Conservation (phyloP, 306 rosid species). For the Begonia fuchsioides region DNA sequence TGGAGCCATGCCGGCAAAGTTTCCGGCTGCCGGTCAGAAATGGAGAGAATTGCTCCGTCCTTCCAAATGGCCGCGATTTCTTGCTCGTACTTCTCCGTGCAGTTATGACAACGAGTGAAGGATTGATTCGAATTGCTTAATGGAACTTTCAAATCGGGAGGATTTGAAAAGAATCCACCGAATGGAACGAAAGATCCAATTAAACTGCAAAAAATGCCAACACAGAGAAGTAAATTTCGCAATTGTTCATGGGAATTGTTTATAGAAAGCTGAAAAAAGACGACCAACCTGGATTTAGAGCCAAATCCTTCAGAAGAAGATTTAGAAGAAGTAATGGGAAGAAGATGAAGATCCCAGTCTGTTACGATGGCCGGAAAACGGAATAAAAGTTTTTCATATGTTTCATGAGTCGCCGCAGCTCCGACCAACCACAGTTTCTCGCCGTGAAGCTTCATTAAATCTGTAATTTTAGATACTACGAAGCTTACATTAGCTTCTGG, state of each 20-base stretch:
- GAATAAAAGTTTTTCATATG: slow-evolving; percentile 33
- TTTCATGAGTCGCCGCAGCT: slow-evolving; percentile 33
- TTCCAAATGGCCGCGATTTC: slow-evolving; percentile 53
- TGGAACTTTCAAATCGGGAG: slow-evolving; percentile 37
- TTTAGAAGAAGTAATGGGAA: slow-evolving; percentile 65
- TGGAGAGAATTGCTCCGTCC: slow-evolving; percentile 25
- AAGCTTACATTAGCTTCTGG: slow-evolving; percentile 21
- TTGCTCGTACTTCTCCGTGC: slow-evolving; percentile 69
- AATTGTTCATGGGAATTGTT: too few species aligned
- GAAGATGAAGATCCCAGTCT: slow-evolving; percentile 64
- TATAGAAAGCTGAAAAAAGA: too few species aligned
- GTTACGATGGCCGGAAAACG: slow-evolving; percentile 40
- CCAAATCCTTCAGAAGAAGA: slow-evolving; percentile 36
- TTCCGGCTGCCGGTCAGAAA: slow-evolving; percentile 19
- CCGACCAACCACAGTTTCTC: slow-evolving; percentile 72
- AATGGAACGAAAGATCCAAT: slow-evolving; percentile 95
- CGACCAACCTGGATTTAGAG: slow-evolving; percentile 73
- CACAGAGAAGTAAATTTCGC: slow-evolving; percentile 22
- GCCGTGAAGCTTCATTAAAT: slow-evolving; percentile 35
- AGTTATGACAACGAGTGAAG: slow-evolving; percentile 36
- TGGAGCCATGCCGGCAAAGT: slow-evolving; percentile 42
- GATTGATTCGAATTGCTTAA: slow-evolving; percentile 19
- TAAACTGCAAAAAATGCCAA: slow-evolving; percentile 66
- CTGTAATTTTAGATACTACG: slow-evolving; percentile 40
- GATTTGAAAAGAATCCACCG: slow-evolving; percentile 72